A percentile compares a stretch with the other conserved stretches of the same genome.
These are phyloP conservation scores for Globisporangium emineosum DNA, from an alignment of 352 stramenopile species.

Conservation along the genomic window DNA sequence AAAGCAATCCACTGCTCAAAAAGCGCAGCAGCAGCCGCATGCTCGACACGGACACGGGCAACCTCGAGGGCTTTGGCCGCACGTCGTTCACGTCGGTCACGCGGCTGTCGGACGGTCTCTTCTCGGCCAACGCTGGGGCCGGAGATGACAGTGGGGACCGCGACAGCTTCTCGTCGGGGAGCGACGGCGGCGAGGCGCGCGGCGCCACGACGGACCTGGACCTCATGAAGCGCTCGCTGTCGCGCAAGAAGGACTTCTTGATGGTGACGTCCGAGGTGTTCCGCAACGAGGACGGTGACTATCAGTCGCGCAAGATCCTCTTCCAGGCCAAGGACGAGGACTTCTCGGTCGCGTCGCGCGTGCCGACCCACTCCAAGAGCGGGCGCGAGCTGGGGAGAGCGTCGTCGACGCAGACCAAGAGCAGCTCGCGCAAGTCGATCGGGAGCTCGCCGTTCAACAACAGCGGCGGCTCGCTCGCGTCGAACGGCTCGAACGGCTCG, in stretches of 20 bases:
- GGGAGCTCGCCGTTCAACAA: slow-evolving; percentile 33
- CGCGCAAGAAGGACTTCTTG: slow-evolving; percentile 87
- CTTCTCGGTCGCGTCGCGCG: slow-evolving; percentile 80
- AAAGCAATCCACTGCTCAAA: slow-evolving; percentile 38
- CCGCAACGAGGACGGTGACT: slow-evolving; percentile 78
- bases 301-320: slow-evolving; percentile 86
- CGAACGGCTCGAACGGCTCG: slow-evolving; percentile 27
- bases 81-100: slow-evolving; percentile 79
- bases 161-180: slow-evolving; percentile 50
- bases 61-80: slow-evolving; percentile 53
- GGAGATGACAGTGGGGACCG: slow-evolving; percentile 26
- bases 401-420: slow-evolving; percentile 40
- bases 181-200: slow-evolving; percentile 19
- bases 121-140: slow-evolving; percentile 19
- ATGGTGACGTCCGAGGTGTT: slow-evolving; percentile 91
- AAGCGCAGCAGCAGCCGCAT: slow-evolving; percentile 47
- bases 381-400: slow-evolving; percentile 50
- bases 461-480: slow-evolving; percentile 44
- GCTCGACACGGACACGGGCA: slow-evolving; percentile 31
- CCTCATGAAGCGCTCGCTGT: slow-evolving; percentile 81
- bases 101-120: slow-evolving; percentile 42
- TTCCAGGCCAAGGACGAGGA: slow-evolving; percentile 85
- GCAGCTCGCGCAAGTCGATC: slow-evolving; percentile 56
- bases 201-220: slow-evolving; percentile 53
- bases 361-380: slow-evolving; percentile 67